Base-by-base conservation (phyloP, 805 yeast species). In the Suhomyces pyralidae region DNA sequence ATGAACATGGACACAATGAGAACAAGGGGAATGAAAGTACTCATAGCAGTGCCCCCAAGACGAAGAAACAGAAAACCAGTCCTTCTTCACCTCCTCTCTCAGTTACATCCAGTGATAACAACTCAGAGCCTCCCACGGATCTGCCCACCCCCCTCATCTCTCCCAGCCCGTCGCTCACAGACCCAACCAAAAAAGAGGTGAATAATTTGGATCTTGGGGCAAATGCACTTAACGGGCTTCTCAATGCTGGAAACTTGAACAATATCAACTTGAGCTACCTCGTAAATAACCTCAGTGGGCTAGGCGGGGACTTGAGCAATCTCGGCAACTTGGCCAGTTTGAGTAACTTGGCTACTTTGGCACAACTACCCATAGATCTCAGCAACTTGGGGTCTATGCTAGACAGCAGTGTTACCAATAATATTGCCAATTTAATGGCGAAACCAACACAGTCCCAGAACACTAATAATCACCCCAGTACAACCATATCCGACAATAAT, bases 251-350 rank as follows among this genome's bases (percentile, higher is more conserved):
- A 6, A 73, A 73, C 58, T 59, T 75, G 52, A 74, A 74, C 57
- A 75, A 75, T 56, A 59, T 75, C 53, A 75, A 74, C 55, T 57
- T 75, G 51, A 71, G 78, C 50, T 78, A 74, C 50, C 64, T 75
- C 52, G 77, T 75, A 7, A 70, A 74, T 58, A 71, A 72, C 53
- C 61, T 75, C 40, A 65, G 73, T 26, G 70, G 70, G 15, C 49
- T 70, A 14, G 70, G 74, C 14, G 67, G 69, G 17, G 76, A 73
- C 51, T 56, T 73, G 42, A 63, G 71, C 50, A 59, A 63, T 20
- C 57, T 74, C 15, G 76, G 76, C 5, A 71, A 68, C 53, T 55
- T 74, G 43, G 75, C 79, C 10, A 72, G 67, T 55, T 61, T 75
- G 42, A 65, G 71, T 34, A 73, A 70, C 52, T 63, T 75, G 47